A percentile compares a stretch with the other conserved stretches of the same genome.
Evolutionary conservation across 352 stramenopile genomes (phyloP).

Genomic region (Phytophthora pistaciae): DNA sequence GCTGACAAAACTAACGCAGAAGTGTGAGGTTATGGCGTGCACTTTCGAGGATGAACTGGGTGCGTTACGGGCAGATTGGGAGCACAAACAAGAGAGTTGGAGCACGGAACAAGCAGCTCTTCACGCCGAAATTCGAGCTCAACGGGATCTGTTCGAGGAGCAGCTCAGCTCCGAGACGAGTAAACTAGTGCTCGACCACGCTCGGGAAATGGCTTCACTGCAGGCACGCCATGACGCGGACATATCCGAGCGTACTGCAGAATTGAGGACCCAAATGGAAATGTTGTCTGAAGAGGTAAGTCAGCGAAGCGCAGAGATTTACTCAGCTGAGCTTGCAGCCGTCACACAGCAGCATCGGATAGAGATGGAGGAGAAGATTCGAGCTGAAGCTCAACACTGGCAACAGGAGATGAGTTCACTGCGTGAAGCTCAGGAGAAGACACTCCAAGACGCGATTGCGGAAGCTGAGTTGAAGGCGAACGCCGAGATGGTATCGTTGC

Average conservation of each 20-base stretch:
- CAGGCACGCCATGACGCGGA: conserved; percentile 8
- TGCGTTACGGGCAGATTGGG: conserved; percentile 21
- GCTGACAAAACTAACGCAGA: conserved; percentile 18
- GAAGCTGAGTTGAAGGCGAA: conserved; percentile 47
- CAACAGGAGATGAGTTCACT: conserved; percentile 43
- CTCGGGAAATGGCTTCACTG: conserved; percentile 5
- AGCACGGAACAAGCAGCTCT: conserved; percentile 3
- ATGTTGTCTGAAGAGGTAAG: conserved; percentile 34
- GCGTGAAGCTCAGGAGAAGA: conserved; percentile 37
- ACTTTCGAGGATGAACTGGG: conserved; percentile 32
- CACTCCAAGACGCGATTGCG: conserved; percentile 43
- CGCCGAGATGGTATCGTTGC: conserved; percentile 43
- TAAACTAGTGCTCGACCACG: conserved; percentile 11
- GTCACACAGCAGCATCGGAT: conserved; percentile 16
- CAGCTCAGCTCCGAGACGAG: conserved; percentile 16
- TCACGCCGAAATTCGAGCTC: conserved; percentile 18
- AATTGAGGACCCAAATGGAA: conserved; percentile 8
- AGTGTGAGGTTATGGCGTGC: conserved; percentile 19
- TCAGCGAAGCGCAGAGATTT: conserved; percentile 15
- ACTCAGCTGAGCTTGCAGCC: conserved; percentile 1
- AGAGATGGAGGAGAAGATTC: conserved; percentile 42
- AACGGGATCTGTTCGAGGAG: conserved; percentile 18
- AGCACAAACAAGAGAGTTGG: conserved; percentile 21
- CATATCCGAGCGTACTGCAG: not conserved
- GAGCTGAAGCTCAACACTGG: conserved; percentile 38